Percentiles rank a stretch among this genome's conserved stretches.
Evolutionary conservation across 345 rosid genomes (phyloP).

Genomic region (Murraya paniculata): DNA sequence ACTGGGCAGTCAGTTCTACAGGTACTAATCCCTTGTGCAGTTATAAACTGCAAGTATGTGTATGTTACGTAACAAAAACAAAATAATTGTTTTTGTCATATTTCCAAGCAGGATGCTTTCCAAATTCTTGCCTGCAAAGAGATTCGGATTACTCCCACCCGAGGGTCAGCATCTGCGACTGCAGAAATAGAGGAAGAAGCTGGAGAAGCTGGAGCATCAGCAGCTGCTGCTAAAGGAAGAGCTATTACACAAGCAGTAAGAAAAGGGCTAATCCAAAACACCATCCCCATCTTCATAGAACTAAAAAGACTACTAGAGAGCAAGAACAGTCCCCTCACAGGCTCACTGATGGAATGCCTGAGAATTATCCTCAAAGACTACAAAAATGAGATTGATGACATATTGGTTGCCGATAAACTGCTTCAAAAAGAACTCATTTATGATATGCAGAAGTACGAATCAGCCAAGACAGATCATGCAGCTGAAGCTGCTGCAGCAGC

Average conservation of each 20-base stretch:
- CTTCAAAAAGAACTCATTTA: slow-evolving; percentile 91
- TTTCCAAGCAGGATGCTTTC: slow-evolving; percentile 70
- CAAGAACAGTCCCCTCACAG: slow-evolving; percentile 88
- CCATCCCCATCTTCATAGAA: slow-evolving; percentile 93
- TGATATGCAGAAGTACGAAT: slow-evolving; percentile 86
- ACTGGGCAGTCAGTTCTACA: slow-evolving; percentile 85
- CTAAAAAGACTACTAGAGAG: slow-evolving; percentile 83
- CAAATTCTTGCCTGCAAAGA: slow-evolving; percentile 87
- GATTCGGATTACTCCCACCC: slow-evolving; percentile 54
- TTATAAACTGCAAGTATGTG: not conserved
- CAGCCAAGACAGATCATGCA: slow-evolving; percentile 49
- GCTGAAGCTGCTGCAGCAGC: slow-evolving; percentile 51
- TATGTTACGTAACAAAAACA: not conserved
- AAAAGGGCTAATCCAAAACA: slow-evolving; percentile 87
- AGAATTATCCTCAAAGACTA: slow-evolving; percentile 85
- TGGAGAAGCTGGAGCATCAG: slow-evolving; percentile 38
- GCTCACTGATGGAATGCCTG: slow-evolving; percentile 92
- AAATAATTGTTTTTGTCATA: not conserved
- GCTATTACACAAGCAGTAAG: slow-evolving; percentile 86
- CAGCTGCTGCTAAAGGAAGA: slow-evolving; percentile 70
- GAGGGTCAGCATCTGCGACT: slow-evolving; percentile 54
- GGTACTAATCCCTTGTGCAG: slow-evolving; percentile 35
- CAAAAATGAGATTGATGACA: slow-evolving; percentile 91
- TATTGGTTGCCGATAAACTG: slow-evolving; percentile 85
- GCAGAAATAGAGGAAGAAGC: slow-evolving; percentile 62